Evolutionary conservation across 1,139 yeast species (phyloP), one percentile per base, ranked within the genome.

Genomic region (Hansenula anomala): DNA sequence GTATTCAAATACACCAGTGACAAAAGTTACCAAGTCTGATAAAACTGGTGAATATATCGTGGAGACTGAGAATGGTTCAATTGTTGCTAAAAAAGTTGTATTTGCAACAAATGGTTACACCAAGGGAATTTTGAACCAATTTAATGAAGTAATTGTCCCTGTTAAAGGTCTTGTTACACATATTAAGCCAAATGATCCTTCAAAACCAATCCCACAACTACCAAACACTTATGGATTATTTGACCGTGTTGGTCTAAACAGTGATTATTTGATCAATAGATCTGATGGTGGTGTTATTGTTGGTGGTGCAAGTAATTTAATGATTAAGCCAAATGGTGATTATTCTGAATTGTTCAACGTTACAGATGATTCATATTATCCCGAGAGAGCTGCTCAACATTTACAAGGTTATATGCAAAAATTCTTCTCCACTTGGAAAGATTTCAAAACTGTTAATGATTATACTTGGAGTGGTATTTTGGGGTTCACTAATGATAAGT

Each of bases 31-130:
- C 27, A 39, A 28, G 12, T 41, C 7, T 41, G 46, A 25, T 45
- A 44, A 20, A 20, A 20, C 23, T 19, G 57, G 56, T 12, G 51
- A 49, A 16, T 52, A 53, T 40, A 25, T 45, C 4, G 61, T 66
- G 5, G 32, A 44, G 10, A 66, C 73, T 2, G 33, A 49, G 14
- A 52, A 64, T 33, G 72, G 72, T 20, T 36, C 37, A 3, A 52
- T 66, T 1, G 35, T 52, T 6, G 54, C 69, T 13, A 45, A 50
- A 16, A 59, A 61, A 36, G 62, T 69, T 14, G 63, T 68, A 3
- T 49, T 63, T 36, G 66, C 69, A 19, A 69, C 74, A 4, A 68
- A 70, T 46, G 73, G 63, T 2, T 67, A 61, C 42, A 64, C 71
- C 0, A 59, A 58, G 35, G 50, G 60, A 2, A 37, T 67, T 6